Percentiles rank a stretch among this genome's conserved stretches.
phyloP scores from a whole-genome alignment of 495 filamentous ascomycete genomes.

The Aspergillus mulundensis region DNA sequence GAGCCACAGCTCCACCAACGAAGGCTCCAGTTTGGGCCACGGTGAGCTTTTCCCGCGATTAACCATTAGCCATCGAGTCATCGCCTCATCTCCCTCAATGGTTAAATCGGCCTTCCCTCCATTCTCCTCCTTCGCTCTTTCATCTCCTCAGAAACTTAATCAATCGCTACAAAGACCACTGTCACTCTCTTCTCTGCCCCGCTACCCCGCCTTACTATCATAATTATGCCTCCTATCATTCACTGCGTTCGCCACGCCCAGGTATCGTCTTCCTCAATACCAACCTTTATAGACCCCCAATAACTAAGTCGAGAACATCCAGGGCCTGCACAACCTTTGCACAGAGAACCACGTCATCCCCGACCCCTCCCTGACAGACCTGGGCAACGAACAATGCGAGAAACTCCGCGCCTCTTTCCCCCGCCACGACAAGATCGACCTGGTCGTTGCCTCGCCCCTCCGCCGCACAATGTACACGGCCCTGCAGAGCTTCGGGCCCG shows the following conservation, averaged over 20 bases:
- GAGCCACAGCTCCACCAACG: conserved; percentile 8
- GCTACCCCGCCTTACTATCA: conserved; percentile 9
- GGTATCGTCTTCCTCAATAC: conserved; percentile 24
- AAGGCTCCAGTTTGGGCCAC: conserved; percentile 13
- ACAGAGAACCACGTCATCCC: conserved; percentile 65
- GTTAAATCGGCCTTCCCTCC: neutral
- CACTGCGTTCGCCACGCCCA: conserved; percentile 54
- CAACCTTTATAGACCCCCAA: neutral
- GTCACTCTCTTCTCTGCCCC: conserved; percentile 7
- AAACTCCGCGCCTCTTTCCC: conserved; percentile 61
- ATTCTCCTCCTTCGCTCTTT: neutral
- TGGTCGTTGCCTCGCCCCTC: conserved; percentile 78
- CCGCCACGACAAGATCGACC: conserved; percentile 56
- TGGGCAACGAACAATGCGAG: conserved; percentile 72
- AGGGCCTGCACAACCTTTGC: conserved; percentile 81
- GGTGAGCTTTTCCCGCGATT: neutral
- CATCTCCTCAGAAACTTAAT: neutral
- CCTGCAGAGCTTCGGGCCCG: conserved; percentile 62
- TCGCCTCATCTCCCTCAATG: conserved; percentile 9
- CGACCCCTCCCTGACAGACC: conserved; percentile 74
- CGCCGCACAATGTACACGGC: conserved; percentile 81
- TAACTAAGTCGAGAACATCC: neutral
- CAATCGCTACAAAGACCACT: neutral
- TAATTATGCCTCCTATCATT: conserved; percentile 37
- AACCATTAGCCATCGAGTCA: neutral